Conservation (phyloP, 352 stramenopile species). For the Peronospora tabacina region DNA sequence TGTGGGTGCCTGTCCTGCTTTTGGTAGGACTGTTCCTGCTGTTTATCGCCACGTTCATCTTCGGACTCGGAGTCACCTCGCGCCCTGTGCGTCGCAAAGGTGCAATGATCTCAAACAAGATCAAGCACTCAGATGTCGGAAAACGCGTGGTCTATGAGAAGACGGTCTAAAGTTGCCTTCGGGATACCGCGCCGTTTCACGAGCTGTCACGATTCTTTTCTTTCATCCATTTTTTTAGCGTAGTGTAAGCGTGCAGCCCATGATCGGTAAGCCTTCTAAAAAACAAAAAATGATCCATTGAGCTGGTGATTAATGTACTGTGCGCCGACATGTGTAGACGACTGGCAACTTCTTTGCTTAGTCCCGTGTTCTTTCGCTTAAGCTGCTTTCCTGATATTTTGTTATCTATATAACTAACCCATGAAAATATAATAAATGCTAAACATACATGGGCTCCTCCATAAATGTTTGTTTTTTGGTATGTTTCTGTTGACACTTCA, state of each 20-base stretch:
- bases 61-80: constrained; percentile 70
- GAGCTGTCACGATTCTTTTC: neutral
- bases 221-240: neutral
- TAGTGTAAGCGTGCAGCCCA: constrained; percentile 10
- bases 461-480: too few relatives aligned
- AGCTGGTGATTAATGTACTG: neutral
- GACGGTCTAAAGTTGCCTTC: constrained; percentile 28
- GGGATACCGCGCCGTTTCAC: neutral
- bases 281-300: constrained; percentile 3
- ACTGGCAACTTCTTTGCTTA: too few relatives aligned
- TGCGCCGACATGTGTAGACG: constrained; percentile 9
- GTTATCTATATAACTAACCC: too few relatives aligned
- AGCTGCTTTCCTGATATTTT: too few relatives aligned
- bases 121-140: constrained; percentile 77
- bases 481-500: too few relatives aligned
- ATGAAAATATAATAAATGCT: too few relatives aligned
- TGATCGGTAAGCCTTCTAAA: constrained; percentile 12
- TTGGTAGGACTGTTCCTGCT: constrained; percentile 55
- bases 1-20: constrained; percentile 68
- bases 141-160: constrained; percentile 84
- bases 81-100: constrained; percentile 71
- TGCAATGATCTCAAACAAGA: constrained; percentile 54
- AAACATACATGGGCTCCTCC: too few relatives aligned
- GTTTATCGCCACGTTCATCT: constrained; percentile 60
- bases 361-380: too few relatives aligned